phyloP scores from a whole-genome alignment of 306 rosid species.

The Dicorynia guianensis region DNA sequence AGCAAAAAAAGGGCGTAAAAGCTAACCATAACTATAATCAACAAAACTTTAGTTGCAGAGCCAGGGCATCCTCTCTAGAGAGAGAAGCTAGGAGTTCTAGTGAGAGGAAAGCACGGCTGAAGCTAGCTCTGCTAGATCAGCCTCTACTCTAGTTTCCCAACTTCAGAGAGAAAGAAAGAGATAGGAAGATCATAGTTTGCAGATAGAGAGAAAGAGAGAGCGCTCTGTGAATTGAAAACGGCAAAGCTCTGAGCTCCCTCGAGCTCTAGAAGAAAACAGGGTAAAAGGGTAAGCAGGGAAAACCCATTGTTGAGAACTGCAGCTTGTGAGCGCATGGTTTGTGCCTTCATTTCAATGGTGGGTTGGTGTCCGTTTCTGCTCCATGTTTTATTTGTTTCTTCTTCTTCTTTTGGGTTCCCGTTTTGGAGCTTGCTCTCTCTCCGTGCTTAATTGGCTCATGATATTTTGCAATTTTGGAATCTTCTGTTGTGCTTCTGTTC shows the following conservation, averaged over 20 bases:
- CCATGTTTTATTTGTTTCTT: background rate
- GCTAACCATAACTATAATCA: constrained; percentile 40
- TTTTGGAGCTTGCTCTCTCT: constrained; percentile 41
- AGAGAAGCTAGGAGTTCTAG: constrained; percentile 9
- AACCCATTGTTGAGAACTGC: background rate
- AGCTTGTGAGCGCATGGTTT: constrained; percentile 4
- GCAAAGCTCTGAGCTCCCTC: background rate
- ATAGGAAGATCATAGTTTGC: background rate
- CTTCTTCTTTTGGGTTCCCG: constrained; percentile 28
- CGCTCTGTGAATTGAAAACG: background rate
- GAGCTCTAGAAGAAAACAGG: background rate
- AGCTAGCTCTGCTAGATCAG: constrained; percentile 15
- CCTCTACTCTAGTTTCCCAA: constrained; percentile 31
- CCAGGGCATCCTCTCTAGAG: constrained; percentile 23
- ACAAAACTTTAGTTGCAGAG: constrained; percentile 39
- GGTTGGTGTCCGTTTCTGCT: constrained; percentile 36
- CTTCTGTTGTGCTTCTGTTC: background rate
- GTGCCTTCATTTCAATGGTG: constrained; percentile 50
- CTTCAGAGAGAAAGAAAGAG: background rate
- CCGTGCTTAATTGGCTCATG: constrained; percentile 10
- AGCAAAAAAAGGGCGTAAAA: constrained; percentile 38
- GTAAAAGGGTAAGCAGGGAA: constrained; percentile 8
- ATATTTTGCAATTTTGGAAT: constrained; percentile 19
- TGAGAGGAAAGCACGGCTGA: constrained; percentile 14
- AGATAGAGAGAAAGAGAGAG: background rate